Percentiles rank a stretch among this genome's conserved stretches.
Evolutionary conservation across 2,329 filamentous ascomycete genomes (phyloP).

Genomic region (Magnaporthiopsis rhizophila): DNA sequence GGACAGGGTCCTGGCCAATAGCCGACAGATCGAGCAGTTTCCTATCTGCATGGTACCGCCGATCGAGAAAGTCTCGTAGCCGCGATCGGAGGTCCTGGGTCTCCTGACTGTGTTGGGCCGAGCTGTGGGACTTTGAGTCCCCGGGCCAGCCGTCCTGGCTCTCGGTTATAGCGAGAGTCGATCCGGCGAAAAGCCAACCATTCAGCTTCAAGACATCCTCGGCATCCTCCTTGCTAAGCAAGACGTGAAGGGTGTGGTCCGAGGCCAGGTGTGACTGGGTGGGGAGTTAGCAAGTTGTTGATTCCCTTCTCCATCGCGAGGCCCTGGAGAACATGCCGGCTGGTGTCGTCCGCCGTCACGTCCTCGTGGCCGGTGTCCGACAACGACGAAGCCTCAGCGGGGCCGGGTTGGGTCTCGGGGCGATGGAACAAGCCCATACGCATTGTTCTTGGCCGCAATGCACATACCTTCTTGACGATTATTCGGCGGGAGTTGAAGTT

Average conservation of each 20-base stretch:
- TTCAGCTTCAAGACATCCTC: constrained; percentile 60
- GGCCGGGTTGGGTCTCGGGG: not conserved
- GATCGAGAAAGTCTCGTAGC: constrained; percentile 62
- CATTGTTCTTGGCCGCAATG: not conserved
- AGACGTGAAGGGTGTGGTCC: constrained; percentile 57
- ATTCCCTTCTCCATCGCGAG: not conserved
- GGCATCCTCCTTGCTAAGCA: constrained; percentile 55
- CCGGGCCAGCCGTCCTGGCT: constrained; percentile 31
- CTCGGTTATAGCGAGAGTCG: constrained; percentile 47
- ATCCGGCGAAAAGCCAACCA: constrained; percentile 60
- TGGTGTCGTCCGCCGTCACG: not conserved
- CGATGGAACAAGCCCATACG: not conserved
- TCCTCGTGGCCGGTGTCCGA: not conserved
- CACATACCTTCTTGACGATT: constrained; percentile 72
- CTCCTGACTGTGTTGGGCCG: constrained; percentile 38
- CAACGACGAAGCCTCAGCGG: not conserved
- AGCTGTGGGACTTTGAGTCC: constrained; percentile 19
- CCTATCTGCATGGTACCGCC: constrained; percentile 60
- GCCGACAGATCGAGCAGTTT: constrained; percentile 81
- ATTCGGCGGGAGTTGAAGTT: constrained; percentile 47
- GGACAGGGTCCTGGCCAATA: constrained; percentile 62
- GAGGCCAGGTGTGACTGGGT: constrained; percentile 60
- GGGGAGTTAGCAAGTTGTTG: constrained; percentile 54
- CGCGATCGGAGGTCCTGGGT: constrained; percentile 58
- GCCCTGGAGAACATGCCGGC: not conserved